Percentiles rank a stretch among this genome's conserved stretches.
Evolutionary conservation across 73 alveolate genomes (phyloP).

Genomic region (Symbiodinium natans): DNA sequence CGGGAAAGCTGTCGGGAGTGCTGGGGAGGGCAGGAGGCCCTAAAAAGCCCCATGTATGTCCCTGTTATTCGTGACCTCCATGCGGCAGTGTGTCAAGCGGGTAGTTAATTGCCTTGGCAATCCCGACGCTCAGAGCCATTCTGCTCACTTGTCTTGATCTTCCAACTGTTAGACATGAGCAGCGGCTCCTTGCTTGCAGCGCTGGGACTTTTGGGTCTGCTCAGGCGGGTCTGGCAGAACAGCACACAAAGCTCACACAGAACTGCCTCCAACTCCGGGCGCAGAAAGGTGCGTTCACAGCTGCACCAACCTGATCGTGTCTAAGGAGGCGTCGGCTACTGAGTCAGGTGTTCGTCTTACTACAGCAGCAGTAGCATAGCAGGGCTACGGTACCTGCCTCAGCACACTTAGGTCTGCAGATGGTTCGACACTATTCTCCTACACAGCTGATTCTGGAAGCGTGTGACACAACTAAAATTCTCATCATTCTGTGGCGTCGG

Average conservation of each 20-base stretch:
- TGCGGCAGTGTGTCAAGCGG: too few species aligned
- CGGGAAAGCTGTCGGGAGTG: too few species aligned
- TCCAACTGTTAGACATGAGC: neutral
- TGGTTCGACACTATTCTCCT: conserved; percentile 54
- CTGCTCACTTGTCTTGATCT: neutral
- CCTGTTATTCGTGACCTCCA: too few species aligned
- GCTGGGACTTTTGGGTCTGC: neutral
- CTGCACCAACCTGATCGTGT: conserved; percentile 61
- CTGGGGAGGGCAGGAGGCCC: too few species aligned
- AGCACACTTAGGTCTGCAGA: conserved; percentile 44
- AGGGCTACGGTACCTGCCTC: neutral
- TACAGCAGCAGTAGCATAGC: neutral
- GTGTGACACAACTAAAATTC: neutral
- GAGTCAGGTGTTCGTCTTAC: neutral
- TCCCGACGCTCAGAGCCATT: neutral
- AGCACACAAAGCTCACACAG: neutral
- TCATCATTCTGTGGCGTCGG: too few species aligned
- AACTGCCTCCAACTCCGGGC: neutral
- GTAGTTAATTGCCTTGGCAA: too few species aligned
- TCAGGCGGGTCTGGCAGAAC: neutral
- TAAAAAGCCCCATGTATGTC: too few species aligned
- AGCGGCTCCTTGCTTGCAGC: neutral
- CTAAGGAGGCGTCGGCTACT: conserved; percentile 59
- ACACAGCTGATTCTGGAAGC: conserved; percentile 73
- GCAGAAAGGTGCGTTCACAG: conserved; percentile 4